Evolutionary conservation across 768 basidiomycete genomes (phyloP), one percentile per base, ranked within the genome.

Genomic region (Xerocomellus chrysenteron): DNA sequence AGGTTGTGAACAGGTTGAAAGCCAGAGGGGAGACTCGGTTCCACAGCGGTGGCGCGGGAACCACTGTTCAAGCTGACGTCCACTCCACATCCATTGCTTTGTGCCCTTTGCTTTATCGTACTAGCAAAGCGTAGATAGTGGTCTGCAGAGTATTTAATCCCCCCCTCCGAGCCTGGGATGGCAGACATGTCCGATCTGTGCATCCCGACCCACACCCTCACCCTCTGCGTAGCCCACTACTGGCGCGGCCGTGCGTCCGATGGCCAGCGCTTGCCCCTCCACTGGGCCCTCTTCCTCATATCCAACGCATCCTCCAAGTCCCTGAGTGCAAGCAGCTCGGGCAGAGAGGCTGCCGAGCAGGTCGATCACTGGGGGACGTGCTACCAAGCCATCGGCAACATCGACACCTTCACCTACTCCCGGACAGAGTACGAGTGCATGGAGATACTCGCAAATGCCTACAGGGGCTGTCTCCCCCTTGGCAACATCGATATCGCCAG

Each of bases 321-420:
- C 1, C 55, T 71, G 51, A 41, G 33, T 1, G 33, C 33, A 11
- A 70, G 61, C 49, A 68, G 60, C 47, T 46, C 61, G 5, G 63
- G 69, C 21, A 67, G 56, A 46, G 63, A 65, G 10, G 56, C 49
- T 5, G 52, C 68, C 8, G 68, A 62, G 45, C 57, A 57, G 43
- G 57, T 64, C 47, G 70, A 70, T 51, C 68, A 70, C 57, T 70
- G 65, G 61, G 68, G 68, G 47, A 68, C 61, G n/a, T 72, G 70
- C 42, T 56, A 68, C 47, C 69, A 70, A 35, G 63, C 60, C 51
- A 63, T 62, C 54, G 66, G 70, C 36, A 70, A 70, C 54, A 62
- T 52, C 62, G 69, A 70, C 50, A 68, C 67, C 21, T 50, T 72
- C 52, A 30, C 62, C 19, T 71, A 63, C 58, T 68, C 68, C 33